These are phyloP conservation scores for Boletus nobilissimus DNA, from an alignment of 1,284 basidiomycete genomes.

Conservation along the genomic window DNA sequence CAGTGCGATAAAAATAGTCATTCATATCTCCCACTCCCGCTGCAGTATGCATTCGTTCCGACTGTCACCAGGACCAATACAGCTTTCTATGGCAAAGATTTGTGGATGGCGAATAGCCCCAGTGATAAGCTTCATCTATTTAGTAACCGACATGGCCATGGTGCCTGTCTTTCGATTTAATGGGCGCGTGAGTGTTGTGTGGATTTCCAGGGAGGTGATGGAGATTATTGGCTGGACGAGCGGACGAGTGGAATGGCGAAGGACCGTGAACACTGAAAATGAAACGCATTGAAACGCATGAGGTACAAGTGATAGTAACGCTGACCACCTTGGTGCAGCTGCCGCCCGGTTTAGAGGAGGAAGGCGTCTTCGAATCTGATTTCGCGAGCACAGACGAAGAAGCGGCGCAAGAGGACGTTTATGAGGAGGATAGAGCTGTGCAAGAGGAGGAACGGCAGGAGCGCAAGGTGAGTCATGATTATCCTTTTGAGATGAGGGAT, in stretches of 20 bases:
- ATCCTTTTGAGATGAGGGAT: background rate
- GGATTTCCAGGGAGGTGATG: background rate
- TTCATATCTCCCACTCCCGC: too few species aligned
- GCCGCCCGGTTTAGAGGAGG: conserved; percentile 67
- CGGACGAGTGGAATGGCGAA: conserved; percentile 18
- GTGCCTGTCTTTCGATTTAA: background rate
- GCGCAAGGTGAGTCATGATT: conserved; percentile 58
- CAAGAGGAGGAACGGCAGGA: conserved; percentile 69
- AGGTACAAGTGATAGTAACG: too few species aligned
- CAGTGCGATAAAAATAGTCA: too few species aligned
- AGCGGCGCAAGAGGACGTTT: conserved; percentile 60
- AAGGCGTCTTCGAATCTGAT: conserved; percentile 82
- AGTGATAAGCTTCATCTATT: background rate
- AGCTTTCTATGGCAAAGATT: too few species aligned
- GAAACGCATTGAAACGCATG: too few species aligned
- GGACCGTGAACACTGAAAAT: background rate
- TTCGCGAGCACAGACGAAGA: conserved; percentile 86
- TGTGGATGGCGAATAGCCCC: too few species aligned
- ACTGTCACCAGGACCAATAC: too few species aligned
- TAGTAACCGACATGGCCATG: too few species aligned
- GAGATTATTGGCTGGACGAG: background rate
- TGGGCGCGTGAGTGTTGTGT: background rate
- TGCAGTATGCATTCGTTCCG: too few species aligned
- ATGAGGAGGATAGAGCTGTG: conserved; percentile 64
- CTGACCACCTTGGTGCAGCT: background rate